Percentiles rank a stretch among this genome's conserved stretches.
phyloP scores from a whole-genome alignment of 768 basidiomycete genomes.

The Scleroderma bovista region DNA sequence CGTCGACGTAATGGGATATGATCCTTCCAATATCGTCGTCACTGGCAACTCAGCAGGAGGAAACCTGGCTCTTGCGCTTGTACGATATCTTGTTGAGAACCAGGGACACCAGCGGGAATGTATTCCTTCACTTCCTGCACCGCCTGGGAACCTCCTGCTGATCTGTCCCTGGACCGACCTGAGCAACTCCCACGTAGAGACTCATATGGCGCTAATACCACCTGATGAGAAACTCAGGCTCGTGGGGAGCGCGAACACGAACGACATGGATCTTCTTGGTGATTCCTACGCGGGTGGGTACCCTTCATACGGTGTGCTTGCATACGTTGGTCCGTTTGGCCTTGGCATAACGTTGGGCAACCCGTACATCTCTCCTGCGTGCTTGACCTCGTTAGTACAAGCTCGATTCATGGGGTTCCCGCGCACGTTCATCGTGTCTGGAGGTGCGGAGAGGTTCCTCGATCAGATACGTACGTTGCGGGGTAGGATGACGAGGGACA shows the following conservation, averaged over 20 bases:
- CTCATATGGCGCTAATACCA: no score
- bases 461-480: slow-evolving; percentile 23
- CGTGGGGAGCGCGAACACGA: neutral
- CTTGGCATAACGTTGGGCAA: slow-evolving; percentile 3
- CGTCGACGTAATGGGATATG: slow-evolving; percentile 22
- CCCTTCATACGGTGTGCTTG: slow-evolving; percentile 1
- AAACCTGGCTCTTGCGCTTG: slow-evolving; percentile 25
- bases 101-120: neutral
- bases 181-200: slow-evolving; percentile 1
- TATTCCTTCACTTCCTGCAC: neutral
- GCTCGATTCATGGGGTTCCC: slow-evolving; percentile 23
- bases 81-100: slow-evolving; percentile 12
- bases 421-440: slow-evolving; percentile 20
- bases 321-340: slow-evolving; percentile 7
- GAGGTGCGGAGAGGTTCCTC: slow-evolving; percentile 23
- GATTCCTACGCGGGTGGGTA: neutral
- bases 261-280: neutral
- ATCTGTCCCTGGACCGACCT: slow-evolving; percentile 5
- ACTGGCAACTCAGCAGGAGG: slow-evolving; percentile 38
- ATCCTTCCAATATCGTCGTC: slow-evolving; percentile 28
- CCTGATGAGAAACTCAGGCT: neutral
- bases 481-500: slow-evolving; percentile 21
- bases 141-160: slow-evolving; percentile 8
- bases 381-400: slow-evolving; percentile 3
- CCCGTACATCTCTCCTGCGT: slow-evolving; percentile 10